Evolutionary conservation across 306 rosid species (phyloP), one percentile per base, ranked within the genome.

Genomic region (Cicer yamashitae): DNA sequence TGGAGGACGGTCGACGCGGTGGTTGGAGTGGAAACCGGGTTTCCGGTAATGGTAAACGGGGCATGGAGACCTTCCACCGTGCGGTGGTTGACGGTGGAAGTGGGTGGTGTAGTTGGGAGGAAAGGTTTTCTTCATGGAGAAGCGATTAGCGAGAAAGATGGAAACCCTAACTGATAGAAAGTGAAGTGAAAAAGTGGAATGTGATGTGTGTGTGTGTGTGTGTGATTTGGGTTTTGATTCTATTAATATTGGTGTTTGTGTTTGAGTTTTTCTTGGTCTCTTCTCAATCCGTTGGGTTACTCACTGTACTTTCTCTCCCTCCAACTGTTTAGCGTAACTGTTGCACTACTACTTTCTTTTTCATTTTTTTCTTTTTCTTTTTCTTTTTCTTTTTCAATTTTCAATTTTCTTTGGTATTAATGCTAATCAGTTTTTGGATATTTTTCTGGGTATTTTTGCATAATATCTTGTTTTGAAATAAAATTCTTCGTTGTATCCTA

Each of bases 111-210:
- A 78, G 30, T 43, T 40, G 9, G 54, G 41, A 10, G 45, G 30
- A 12, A 15, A 1, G 15, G 77, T 10, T 45, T 65, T 72, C 68
- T 56, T 85, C 97, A 88, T 91, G 75, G 75, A 5, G 80, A 60
- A 58, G 30, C 14, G 12, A 79, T 61, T n/a, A 5, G 2, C 8
- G 6, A 13, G 13, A 20, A 48, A 59, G 25, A 14, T 4, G 10
- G 51, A 82, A 84, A 74, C 87, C 87, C 85, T 78, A 82, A 67
- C 0, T 1, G 17, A 1, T 53, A 2, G 6, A 5, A 17, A 37
- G 20, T 10, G 7, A 1, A 40, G 57, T 7, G n/a, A 5, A 2
- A 10, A 1, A 5, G 10, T 11, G 43, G 0, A 34, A 34, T 12
- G 17, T 30, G 41, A 11, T 59, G 5, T 25, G 13, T 25, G 17